phyloP scores from a whole-genome alignment of 495 filamentous ascomycete genomes.

The Bombardia bombarda region DNA sequence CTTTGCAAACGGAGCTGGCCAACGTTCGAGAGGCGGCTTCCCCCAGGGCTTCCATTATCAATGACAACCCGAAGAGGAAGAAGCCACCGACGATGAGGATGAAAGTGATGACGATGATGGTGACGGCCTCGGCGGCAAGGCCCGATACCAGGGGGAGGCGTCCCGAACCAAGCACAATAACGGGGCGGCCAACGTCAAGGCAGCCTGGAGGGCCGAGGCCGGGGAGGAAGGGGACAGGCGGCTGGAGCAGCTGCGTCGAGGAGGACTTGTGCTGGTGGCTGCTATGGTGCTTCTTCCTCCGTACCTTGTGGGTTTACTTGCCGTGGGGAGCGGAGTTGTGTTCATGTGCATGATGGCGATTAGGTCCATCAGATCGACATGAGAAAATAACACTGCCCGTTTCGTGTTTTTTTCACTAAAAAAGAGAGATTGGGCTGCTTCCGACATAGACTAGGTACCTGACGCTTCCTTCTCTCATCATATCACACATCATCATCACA shows the following conservation, averaged over 20 bases:
- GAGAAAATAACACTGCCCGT: neutral
- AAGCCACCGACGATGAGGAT: slow-evolving; percentile 10
- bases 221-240: slow-evolving; percentile 13
- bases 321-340: slow-evolving; percentile 13
- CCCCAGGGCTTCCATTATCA: slow-evolving; percentile 36
- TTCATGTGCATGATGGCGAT: slow-evolving; percentile 19
- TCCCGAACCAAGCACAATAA: too few species aligned
- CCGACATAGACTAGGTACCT: too few species aligned
- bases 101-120: slow-evolving; percentile 6
- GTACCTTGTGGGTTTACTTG: slow-evolving; percentile 18
- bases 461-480: too few species aligned
- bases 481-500: neutral
- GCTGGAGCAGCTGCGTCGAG: slow-evolving; percentile 22
- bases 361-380: slow-evolving; percentile 8
- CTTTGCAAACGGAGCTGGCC: slow-evolving; percentile 18
- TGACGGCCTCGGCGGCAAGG: too few species aligned
- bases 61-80: slow-evolving; percentile 37
- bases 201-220: slow-evolving; percentile 17
- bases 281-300: slow-evolving; percentile 30
- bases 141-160: too few species aligned
- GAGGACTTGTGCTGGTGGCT: slow-evolving; percentile 21
- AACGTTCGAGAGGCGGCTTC: slow-evolving; percentile 26
- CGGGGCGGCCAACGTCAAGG: too few species aligned
- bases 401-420: neutral
- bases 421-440: neutral